Evolutionary conservation across 345 rosid species (phyloP), one percentile per base, ranked within the genome.

Genomic region (Sonneratia alba): DNA sequence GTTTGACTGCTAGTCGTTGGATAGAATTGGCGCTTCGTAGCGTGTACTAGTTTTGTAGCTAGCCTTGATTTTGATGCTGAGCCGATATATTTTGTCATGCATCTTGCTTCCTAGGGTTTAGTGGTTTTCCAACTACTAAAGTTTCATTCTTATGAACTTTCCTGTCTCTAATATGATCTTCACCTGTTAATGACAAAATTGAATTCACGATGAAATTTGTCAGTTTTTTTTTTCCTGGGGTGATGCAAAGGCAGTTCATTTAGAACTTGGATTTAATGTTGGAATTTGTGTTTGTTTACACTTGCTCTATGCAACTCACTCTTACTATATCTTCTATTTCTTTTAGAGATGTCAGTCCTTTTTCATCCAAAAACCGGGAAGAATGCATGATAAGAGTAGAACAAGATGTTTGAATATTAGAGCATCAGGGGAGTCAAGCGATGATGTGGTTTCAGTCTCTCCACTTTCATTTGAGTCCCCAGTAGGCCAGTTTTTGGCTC

Each of bases 401-500:
- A 75, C 82, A 57, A 86, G 91, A 83, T 64, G 83, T 71, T 74
- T 81, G 40, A 79, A 79, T 36, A 72, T 87, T 70, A 88, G 83
- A 84, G 98, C 93, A 62, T 86, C 82, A 0, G 89, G 82, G 76
- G 84, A 79, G 37, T 64, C 87, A 16, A 78, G 69, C 69, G 87
- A 73, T 36, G 73, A 80, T 79, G 74, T 80, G 57, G 81, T 79
- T 55, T 84, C 90, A n/a, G 71, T 90, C 68, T 87, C 95, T 81
- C 97, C 97, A 43, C 82, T 94, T 72, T 78, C 83, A 56, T 85
- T 91, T 49, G 93, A 90, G 71, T 94, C 98, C 59, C 88, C 95
- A 8, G 85, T 87, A 0, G 98, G 98, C 36, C 95, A 87, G 87
- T 85, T 94, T 71, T 72, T 94, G 82, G 84, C 79, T 2, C 93